These are phyloP conservation scores for Melanopsichium pennsylvanicum DNA, from an alignment of 1,284 basidiomycete species.

Conservation along the genomic window DNA sequence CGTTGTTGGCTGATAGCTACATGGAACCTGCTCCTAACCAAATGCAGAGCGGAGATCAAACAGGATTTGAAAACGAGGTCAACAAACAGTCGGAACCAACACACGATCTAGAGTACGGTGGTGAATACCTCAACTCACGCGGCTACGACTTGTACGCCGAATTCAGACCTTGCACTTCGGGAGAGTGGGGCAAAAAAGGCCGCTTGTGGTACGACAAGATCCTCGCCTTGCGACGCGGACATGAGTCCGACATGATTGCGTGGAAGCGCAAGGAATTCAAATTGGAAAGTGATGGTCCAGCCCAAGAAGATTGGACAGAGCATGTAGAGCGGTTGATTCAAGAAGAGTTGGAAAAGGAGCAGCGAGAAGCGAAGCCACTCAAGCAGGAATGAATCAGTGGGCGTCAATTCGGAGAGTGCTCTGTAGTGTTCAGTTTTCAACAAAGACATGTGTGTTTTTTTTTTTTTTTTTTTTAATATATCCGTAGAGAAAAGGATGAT, in stretches of 20 bases:
- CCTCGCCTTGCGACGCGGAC: slow-evolving; percentile 42
- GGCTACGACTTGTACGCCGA: slow-evolving; percentile 60
- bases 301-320: slow-evolving; percentile 39
- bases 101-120: slow-evolving; percentile 6
- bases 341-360: slow-evolving; percentile 26
- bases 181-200: slow-evolving; percentile 63
- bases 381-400: neutral
- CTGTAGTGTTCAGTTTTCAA: neutral
- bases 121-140: slow-evolving; percentile 44
- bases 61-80: neutral
- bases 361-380: neutral
- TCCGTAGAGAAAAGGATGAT: no score
- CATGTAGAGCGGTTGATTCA: slow-evolving; percentile 39
- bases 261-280: slow-evolving; percentile 29
- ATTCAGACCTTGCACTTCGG: slow-evolving; percentile 61
- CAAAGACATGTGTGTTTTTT: neutral
- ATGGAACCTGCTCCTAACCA: slow-evolving; percentile 14
- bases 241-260: slow-evolving; percentile 20
- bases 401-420: neutral
- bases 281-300: slow-evolving; percentile 17
- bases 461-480: no score
- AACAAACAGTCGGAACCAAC: neutral
- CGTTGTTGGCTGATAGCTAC: slow-evolving; percentile 59
- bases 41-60: neutral
- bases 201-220: slow-evolving; percentile 54